Base-by-base conservation (phyloP, 2,329 filamentous ascomycete genomes). In the Helminthosporium solani region DNA sequence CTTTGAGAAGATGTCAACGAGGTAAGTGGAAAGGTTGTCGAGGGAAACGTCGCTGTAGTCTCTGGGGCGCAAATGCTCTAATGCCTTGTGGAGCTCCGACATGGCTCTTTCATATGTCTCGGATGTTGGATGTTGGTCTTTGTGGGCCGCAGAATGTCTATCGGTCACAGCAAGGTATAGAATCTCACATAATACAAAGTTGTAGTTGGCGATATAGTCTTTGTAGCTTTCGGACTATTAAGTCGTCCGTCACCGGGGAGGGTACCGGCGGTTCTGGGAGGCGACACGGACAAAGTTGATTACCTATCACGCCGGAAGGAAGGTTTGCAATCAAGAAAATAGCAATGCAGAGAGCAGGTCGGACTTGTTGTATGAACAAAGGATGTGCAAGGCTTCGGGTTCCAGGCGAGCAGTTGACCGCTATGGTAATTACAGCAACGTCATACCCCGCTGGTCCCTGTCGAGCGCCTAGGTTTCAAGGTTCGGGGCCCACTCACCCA, bases 11-110 rank as follows among this genome's bases (percentile, higher is more conserved):
- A 69, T 63, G 3, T 70, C 57, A 28, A 62, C 57, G 36, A 78
- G 60, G 54, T 71, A 78, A 30, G 54, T 46, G 8, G 62, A 42
- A 21, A 78, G 72, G 39, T 68, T 58, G 48, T 73, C 61, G 41
- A 68, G 61, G 16, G 75, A 75, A 23, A 78, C 61, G 23, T 77
- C 73, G 52, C 57, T 54, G 58, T 72, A 78, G 42, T 74, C 67
- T 38, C 71, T 70, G 1, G 74, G 74, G 5, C 67, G 61, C 23
- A 78, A 70, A 31, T 58, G 60, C 45, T 68, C 66, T 40, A 78
- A 70, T 9, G 75, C 75, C 33, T 73, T 66, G 56, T 78, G 74
- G 14, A 78, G 70, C 48, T 64, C 54, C 18, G 57, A 49, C 65
- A 68, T 69, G 52, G 14, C 57, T 46, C 14, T 25, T 25, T 7